phyloP scores from a whole-genome alignment of 352 stramenopile species.

The Thraustochytrium striatum region DNA sequence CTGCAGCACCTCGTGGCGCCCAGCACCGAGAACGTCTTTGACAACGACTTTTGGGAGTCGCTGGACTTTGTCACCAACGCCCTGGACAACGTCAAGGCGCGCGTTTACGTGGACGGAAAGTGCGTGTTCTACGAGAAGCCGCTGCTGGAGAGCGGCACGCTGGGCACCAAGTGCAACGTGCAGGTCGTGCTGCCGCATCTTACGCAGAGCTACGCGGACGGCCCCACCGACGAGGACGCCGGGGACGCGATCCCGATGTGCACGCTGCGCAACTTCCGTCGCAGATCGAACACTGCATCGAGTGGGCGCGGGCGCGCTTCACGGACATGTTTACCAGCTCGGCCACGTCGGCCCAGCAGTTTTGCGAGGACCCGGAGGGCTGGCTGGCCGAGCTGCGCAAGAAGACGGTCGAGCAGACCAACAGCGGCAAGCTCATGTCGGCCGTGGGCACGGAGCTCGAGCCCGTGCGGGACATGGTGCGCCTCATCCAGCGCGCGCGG shows the following conservation, averaged over 20 bases:
- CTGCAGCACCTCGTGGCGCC: conserved; percentile 73
- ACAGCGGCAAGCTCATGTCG: conserved; percentile 20
- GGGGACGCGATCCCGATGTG: conserved; percentile 99
- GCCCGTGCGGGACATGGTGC: background rate
- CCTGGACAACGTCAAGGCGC: conserved; percentile 97
- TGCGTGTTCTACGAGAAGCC: conserved; percentile 93
- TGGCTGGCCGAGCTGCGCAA: conserved; percentile 21
- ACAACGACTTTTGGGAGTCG: conserved; percentile 93
- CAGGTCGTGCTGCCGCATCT: conserved; percentile 77
- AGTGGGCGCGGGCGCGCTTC: conserved; percentile 98
- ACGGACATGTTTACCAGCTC: conserved; percentile 96
- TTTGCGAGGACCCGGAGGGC: conserved; percentile 65
- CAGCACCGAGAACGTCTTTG: conserved; percentile 95
- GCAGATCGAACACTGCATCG: conserved; percentile 95
- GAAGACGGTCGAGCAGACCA: conserved; percentile 28
- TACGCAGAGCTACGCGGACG: conserved; percentile 92
- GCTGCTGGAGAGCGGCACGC: conserved; percentile 97
- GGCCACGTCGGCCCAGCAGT: conserved; percentile 89
- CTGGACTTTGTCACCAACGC: conserved; percentile 93
- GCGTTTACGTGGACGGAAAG: conserved; percentile 92
- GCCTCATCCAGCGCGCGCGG: conserved; percentile 26
- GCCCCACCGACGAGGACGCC: conserved; percentile 70
- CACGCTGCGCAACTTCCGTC: conserved; percentile 99
- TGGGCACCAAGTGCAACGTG: conserved; percentile 98
- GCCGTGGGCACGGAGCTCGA: conserved; percentile 34